Conservation (phyloP, 2,329 filamentous ascomycete species). For the Cadophora sp. region DNA sequence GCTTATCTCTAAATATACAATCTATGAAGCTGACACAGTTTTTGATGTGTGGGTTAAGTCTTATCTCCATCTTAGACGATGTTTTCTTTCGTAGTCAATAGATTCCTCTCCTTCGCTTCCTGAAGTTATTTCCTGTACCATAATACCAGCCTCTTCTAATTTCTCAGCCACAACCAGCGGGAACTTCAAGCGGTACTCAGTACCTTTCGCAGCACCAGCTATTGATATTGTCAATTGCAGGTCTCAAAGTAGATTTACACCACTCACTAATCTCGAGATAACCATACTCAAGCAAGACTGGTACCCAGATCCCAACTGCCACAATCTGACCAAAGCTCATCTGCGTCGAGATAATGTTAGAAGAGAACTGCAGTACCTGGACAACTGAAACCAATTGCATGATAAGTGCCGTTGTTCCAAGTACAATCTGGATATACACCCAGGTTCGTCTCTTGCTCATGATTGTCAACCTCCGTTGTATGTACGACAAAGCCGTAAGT, state of each 20-base stretch:
- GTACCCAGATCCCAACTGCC: constrained; percentile 26
- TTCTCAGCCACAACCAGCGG: neutral
- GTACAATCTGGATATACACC: constrained; percentile 4
- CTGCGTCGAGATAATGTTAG: constrained; percentile 21
- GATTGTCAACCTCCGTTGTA: neutral
- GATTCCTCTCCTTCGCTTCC: neutral
- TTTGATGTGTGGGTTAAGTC: too few species aligned
- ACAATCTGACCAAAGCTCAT: constrained; percentile 29
- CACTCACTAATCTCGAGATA: constrained; percentile 28
- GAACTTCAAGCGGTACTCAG: constrained; percentile 4
- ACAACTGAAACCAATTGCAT: constrained; percentile 13
- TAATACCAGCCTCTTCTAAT: neutral
- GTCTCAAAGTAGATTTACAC: neutral
- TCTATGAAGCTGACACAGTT: too few species aligned
- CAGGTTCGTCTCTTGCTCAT: constrained; percentile 9
- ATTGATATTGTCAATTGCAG: neutral
- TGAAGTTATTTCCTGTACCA: neutral
- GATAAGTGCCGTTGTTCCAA: constrained; percentile 10
- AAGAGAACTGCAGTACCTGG: constrained; percentile 7
- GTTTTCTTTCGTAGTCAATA: neutral
- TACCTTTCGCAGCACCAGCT: constrained; percentile 1
- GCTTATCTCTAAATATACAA: too few species aligned
- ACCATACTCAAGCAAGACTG: constrained; percentile 23
- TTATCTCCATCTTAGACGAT: neutral
- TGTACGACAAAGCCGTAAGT: neutral